Conservation (phyloP, 2,329 filamentous ascomycete species). For the Fusarium sp. region DNA sequence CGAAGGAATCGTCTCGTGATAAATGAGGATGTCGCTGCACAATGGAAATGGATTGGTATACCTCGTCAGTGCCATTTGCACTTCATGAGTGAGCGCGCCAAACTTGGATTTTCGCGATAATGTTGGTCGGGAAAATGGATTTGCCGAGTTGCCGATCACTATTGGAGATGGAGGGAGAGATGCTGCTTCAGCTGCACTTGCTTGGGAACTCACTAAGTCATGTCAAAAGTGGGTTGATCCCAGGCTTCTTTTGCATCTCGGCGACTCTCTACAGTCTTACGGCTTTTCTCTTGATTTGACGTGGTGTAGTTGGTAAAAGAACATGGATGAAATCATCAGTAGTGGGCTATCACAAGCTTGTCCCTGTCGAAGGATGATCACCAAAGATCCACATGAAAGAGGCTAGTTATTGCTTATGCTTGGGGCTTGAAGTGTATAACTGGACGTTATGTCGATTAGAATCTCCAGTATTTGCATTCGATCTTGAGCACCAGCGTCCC, state of each 20-base stretch:
- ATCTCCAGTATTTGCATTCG: no score
- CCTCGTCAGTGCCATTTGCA: constrained; percentile 6
- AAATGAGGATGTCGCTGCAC: constrained; percentile 1
- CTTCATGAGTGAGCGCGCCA: background rate
- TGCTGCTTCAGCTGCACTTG: no score
- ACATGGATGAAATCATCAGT: background rate
- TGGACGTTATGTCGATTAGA: background rate
- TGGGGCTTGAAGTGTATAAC: background rate
- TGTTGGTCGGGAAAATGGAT: constrained; percentile 47
- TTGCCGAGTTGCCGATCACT: constrained; percentile 42
- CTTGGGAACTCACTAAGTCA: background rate
- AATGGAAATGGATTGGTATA: constrained; percentile 13
- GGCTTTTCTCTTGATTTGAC: no score
- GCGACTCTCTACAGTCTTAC: no score
- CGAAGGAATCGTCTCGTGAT: constrained; percentile 11
- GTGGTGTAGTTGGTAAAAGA: no score
- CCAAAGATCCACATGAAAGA: background rate
- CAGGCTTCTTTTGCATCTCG: no score
- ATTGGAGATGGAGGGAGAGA: background rate
- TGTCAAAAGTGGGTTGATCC: background rate
- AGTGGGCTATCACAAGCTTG: background rate
- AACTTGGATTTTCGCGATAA: constrained; percentile 28
- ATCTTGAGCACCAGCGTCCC: no score
- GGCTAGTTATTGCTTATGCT: background rate
- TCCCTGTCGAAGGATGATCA: background rate